Percentiles rank a stretch among this genome's conserved stretches.
phyloP scores from a whole-genome alignment of 2,329 filamentous ascomycete genomes.

The Ophiostoma ulmi region DNA sequence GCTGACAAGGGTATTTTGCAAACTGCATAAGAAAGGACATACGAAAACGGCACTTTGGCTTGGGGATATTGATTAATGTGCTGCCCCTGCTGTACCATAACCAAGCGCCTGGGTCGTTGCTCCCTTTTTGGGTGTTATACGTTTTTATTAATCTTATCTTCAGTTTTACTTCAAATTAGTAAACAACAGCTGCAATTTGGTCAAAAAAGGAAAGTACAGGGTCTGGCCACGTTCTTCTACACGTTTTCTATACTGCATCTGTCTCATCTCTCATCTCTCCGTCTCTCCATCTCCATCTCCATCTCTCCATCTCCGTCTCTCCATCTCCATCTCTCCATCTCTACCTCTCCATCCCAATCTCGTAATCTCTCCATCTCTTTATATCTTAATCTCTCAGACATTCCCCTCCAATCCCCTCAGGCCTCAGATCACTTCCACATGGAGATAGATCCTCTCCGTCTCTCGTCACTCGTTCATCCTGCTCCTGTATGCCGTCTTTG shows the following conservation, averaged over 20 bases:
- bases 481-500: not conserved
- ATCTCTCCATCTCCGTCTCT: too few species aligned
- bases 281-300: too few species aligned
- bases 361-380: not conserved
- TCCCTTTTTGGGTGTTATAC: too few species aligned
- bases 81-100: not conserved
- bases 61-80: not conserved
- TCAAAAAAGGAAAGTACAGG: not conserved
- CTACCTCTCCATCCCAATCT: too few species aligned
- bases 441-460: not conserved
- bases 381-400: not conserved
- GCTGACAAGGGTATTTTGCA: not conserved
- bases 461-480: not conserved
- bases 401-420: conserved; percentile 3
- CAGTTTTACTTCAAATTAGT: too few species aligned
- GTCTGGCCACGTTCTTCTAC: not conserved
- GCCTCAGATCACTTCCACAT: not conserved
- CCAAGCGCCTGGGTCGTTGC: too few species aligned
- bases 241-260: not conserved
- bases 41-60: not conserved
- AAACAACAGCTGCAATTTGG: too few species aligned
- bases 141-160: too few species aligned
- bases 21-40: not conserved
- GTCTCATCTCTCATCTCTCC: not conserved
- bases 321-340: too few species aligned